phyloP scores from a whole-genome alignment of 23 red algal species.

The Cyanidioschyzon merolae region DNA sequence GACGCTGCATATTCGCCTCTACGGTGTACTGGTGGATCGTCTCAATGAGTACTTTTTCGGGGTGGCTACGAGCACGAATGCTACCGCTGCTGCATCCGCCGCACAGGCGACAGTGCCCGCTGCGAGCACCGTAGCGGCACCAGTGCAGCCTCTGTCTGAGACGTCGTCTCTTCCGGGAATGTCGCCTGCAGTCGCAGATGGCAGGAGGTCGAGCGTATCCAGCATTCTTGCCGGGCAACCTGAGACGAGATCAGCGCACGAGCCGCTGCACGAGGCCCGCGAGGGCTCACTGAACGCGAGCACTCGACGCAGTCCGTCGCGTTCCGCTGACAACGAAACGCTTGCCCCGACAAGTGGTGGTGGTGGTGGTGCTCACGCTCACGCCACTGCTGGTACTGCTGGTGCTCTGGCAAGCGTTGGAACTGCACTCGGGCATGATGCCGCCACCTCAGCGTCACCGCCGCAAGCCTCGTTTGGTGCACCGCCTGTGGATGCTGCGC shows the following conservation, averaged over 20 bases:
- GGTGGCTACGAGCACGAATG: background rate
- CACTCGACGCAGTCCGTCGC: background rate
- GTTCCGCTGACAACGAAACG: background rate
- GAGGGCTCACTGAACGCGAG: background rate
- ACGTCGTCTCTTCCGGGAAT: background rate
- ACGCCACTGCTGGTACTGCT: too few relatives aligned
- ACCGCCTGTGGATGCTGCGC: background rate
- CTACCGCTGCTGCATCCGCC: background rate
- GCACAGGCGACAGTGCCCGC: background rate
- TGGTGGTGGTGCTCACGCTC: background rate
- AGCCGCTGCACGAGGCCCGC: background rate
- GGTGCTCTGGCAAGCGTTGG: too few relatives aligned
- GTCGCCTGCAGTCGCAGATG: background rate
- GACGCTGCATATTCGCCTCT: background rate
- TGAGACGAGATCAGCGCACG: too few relatives aligned
- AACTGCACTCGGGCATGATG: too few relatives aligned
- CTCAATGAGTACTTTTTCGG: conserved; percentile 12
- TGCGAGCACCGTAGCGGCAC: background rate
- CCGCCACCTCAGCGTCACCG: too few relatives aligned
- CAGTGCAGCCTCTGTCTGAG: background rate
- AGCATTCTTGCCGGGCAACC: too few relatives aligned
- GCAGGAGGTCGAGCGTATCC: too few relatives aligned
- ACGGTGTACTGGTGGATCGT: background rate
- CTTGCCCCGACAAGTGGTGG: background rate
- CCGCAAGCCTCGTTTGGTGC: too few relatives aligned